Base-by-base conservation (phyloP, 345 rosid genomes). In the Cochlearia excelsa region DNA sequence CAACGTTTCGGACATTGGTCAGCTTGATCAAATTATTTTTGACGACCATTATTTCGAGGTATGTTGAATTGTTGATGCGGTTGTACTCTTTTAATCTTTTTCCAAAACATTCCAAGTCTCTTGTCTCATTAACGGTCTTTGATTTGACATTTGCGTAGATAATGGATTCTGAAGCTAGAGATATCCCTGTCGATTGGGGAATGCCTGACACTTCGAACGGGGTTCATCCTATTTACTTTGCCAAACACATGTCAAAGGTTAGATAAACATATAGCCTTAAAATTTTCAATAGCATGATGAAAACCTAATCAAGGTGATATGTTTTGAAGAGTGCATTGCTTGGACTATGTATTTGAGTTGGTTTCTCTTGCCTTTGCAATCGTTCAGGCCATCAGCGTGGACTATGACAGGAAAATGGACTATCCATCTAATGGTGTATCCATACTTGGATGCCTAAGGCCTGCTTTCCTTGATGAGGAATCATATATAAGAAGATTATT, bases 351-450 rank as follows among this genome's bases (percentile, higher is more conserved):
- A 27, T 31, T 37, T 65, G 51, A 66, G 45, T 42, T 57, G 50
- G 64, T 49, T 26, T 66, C 37, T 66, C 43, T 56, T 67, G 55
- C 46, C 23, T 51, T 38, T 60, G 50, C 10, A 63, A 72, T 79
- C 45, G 37, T 58, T 40, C 73, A 86, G 98, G 88, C 85, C 37
- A 71, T 77, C 62, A 69, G 69, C 33, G 51, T 60, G 74, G 90
- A 83, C 66, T 79, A 74, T 72, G 77, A 72, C 61, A 81, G 63
- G 67, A 77, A 78, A 70, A 83, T 83, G 90, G 84, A 80, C 71
- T 70, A 76, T 75, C 96, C 98, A 3, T 83, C 95, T 57, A 92
- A 92, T 78, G 96, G 91, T 59, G 88, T 92, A 29, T 83, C 96
- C 35, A 82, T 92, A 67, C 66, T 88, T 38, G 96, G 93, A 26